Evolutionary conservation across 2,329 filamentous ascomycete species (phyloP), one percentile per base, ranked within the genome.

Genomic region (Colletotrichum coccodes): DNA sequence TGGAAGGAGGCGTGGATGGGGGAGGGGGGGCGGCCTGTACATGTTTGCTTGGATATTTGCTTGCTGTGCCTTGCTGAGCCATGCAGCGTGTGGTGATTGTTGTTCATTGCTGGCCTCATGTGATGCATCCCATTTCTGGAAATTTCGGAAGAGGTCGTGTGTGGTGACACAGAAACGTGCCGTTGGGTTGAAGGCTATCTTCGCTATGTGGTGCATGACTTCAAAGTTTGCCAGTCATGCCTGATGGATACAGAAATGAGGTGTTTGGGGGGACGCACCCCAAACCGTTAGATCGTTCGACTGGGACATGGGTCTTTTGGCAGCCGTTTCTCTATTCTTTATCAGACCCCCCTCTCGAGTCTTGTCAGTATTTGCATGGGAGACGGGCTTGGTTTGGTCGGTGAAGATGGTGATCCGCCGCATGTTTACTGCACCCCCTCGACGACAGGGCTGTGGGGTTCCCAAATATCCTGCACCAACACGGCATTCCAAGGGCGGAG

Each of bases 41-140:
- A 6, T 38, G 56, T 30, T 49, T 58, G 60, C 42, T 54, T 47
- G 30, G 3, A 21, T 59, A 53, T 58, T 68, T 64, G 65, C 53
- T 53, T 63, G 44, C 44, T 32, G 46, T 53, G 36, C 36, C 23
- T 18, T 42, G 26, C 16, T 30, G 26, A 34, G 28, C 44, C 38
- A 52, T 49, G 21, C 30, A 58, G 23, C 16, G 32, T 14, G n/a
- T 23, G 32, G 16, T 49, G 21, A 47, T 60, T 59, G 52, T 14
- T 18, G 21, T 34, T 26, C 44, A 26, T 32, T 28, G 16, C 21
- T 21, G 44, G 42, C 40, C 32, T 40, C 42, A 59, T 58, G 46
- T 47, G 38, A 64, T 44, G 18, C 9, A 47, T 50, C n/a, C 26
- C 14, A 4, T 30, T 26, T 23, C 12, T 46, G 30, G 47, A 54